Base-by-base conservation (phyloP, 345 rosid genomes). In the Abelmoschus esculentus region DNA sequence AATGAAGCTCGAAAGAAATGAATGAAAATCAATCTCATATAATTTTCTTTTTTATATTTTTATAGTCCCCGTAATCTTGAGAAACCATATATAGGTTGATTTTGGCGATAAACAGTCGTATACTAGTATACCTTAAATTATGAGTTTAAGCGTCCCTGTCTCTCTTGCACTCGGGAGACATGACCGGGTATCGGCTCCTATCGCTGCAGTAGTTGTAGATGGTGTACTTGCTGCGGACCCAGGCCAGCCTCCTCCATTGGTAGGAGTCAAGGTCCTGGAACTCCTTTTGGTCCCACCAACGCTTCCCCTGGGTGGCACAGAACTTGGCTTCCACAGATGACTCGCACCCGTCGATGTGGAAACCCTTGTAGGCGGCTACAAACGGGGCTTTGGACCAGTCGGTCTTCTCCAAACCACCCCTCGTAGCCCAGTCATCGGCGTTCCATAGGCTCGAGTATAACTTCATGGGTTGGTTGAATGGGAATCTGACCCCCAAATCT, bases 361-460 rank as follows among this genome's bases (percentile, higher is more conserved):
- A 89, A 1, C 89, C 79, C 72, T 22, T 22, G 26, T 22, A 22
- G 26, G 26, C 26, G 0, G 88, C 97, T 11, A 82, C 71, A 58
- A 90, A 92, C 0, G 96, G 98, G 1, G 92, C 95, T 47, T 86
- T 89, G 64, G 79, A 80, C 98, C 95, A 92, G 78, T 90, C 84
- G 0, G 96, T 90, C 75, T 91, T 89, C 83, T 87, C 96, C 0
- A 91, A 79, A 6, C 97, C 97, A 19, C 96, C 96, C 32, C 96
- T 78, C 2, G 97, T 91, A 12, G 97, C 97, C 97, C 97, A 91
- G 69, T 91, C 96, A 36, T 91, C 93, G 2, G 90, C 96, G 26
- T 90, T 90, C 96, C 96, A 90, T 0, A 92, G 77, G 67, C 95
- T 90, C 3, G 95, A 88, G 82, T 92, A 88, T 18, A 92, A 62